phyloP scores from a whole-genome alignment of 495 filamentous ascomycete species.

The Chaetomium cochliodes region DNA sequence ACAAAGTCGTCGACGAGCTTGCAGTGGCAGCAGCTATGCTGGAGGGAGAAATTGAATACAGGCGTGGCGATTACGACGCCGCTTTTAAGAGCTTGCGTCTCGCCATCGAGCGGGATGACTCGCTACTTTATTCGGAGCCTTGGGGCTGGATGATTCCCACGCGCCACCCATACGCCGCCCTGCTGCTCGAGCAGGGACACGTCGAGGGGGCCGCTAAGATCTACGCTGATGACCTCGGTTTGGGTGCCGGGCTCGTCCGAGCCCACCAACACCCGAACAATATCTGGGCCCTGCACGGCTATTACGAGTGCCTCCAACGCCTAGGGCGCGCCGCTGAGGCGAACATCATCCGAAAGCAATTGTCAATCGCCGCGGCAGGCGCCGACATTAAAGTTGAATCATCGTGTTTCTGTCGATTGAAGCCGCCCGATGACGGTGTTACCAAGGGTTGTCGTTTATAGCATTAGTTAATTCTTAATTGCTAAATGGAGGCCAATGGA shows the following conservation, averaged over 20 bases:
- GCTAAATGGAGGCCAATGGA: no score
- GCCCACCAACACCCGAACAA: not conserved
- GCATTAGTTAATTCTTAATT: no score
- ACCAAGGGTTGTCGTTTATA: not conserved
- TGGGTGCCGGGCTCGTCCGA: not conserved
- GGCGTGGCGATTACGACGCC: not conserved
- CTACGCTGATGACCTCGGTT: not conserved
- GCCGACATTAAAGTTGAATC: not conserved
- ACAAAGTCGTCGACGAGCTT: not conserved
- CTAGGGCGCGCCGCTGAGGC: not conserved
- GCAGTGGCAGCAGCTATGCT: not conserved
- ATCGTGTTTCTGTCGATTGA: not conserved
- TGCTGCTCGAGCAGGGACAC: not conserved
- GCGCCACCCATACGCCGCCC: not conserved
- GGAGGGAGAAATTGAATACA: not conserved
- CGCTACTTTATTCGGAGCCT: not conserved
- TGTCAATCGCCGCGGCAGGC: not conserved
- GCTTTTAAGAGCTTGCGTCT: not conserved
- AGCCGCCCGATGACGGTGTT: not conserved
- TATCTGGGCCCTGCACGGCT: not conserved
- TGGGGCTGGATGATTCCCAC: not conserved
- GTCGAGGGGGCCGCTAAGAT: not conserved
- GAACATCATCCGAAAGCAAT: not conserved
- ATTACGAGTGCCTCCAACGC: not conserved
- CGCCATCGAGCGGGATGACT: not conserved